Conservation (phyloP, 2,329 filamentous ascomycete species). For the Stachybotrys echinatus region DNA sequence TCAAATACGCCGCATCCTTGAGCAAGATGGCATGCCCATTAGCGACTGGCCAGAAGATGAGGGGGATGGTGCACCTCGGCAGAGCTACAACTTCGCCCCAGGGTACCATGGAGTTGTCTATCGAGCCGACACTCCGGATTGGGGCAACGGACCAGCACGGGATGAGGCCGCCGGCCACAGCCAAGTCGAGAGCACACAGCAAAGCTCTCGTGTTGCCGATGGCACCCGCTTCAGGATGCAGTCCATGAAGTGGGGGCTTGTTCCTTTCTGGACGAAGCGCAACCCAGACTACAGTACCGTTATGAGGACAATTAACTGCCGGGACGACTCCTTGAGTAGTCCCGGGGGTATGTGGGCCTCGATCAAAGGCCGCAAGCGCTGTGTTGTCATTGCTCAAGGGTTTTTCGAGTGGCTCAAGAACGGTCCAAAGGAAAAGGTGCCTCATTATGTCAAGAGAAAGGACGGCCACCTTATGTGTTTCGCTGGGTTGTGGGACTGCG, state of each 20-base stretch:
- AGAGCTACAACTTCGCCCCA: conserved; percentile 90
- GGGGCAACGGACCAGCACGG: conserved; percentile 41
- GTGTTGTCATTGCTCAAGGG: conserved; percentile 81
- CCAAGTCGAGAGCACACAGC: not conserved
- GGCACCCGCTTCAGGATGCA: conserved; percentile 67
- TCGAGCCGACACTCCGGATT: conserved; percentile 64
- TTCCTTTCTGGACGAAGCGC: conserved; percentile 90
- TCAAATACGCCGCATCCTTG: conserved; percentile 67
- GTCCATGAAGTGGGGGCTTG: conserved; percentile 91
- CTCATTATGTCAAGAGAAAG: conserved; percentile 76
- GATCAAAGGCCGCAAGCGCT: conserved; percentile 87
- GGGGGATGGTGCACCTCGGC: conserved; percentile 52
- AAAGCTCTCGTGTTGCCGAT: not conserved
- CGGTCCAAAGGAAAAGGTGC: conserved; percentile 69
- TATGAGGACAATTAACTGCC: conserved; percentile 91
- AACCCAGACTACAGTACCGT: conserved; percentile 71
- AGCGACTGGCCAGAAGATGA: conserved; percentile 69
- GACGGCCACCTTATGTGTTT: conserved; percentile 84
- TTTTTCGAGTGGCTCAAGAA: conserved; percentile 97
- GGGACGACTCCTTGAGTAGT: conserved; percentile 76
- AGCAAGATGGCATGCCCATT: conserved; percentile 68
- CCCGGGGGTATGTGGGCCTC: conserved; percentile 82
- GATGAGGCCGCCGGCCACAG: conserved; percentile 5
- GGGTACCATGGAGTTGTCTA: conserved; percentile 83
- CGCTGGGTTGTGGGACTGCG: conserved; percentile 88